phyloP scores from a whole-genome alignment of 1,284 basidiomycete genomes.

The Irpex sp. region DNA sequence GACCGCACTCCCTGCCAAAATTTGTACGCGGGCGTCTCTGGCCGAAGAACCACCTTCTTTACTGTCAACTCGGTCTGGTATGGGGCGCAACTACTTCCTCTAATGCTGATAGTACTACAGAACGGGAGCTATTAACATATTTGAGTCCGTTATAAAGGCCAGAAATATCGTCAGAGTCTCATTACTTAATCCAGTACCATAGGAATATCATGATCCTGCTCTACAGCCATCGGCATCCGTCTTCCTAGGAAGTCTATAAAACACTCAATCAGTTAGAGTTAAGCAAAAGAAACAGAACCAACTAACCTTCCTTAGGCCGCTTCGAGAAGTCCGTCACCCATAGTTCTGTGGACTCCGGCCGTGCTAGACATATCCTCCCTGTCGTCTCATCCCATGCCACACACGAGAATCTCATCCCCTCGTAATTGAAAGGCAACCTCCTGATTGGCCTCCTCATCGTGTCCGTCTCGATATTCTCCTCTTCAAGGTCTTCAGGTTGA shows the following conservation, averaged over 20 bases:
- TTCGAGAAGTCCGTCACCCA: slow-evolving; percentile 37
- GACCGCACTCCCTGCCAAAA: background rate
- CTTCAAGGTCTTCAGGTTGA: slow-evolving; percentile 7
- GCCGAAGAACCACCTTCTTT: too few relatives aligned
- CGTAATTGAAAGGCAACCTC: slow-evolving; percentile 7
- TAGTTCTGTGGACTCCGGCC: slow-evolving; percentile 24
- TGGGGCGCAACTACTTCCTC: too few relatives aligned
- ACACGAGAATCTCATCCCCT: slow-evolving; percentile 11
- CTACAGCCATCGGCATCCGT: slow-evolving; percentile 1
- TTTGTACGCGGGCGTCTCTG: background rate
- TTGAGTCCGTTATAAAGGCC: too few relatives aligned
- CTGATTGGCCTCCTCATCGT: slow-evolving; percentile 7
- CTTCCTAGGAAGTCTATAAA: slow-evolving; percentile 6
- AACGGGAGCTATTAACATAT: too few relatives aligned
- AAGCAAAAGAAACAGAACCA: background rate
- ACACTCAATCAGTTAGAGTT: background rate
- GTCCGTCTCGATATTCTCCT: slow-evolving; percentile 3
- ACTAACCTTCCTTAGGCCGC: slow-evolving; percentile 32
- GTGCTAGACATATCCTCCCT: slow-evolving; percentile 36
- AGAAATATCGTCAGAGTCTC: too few relatives aligned
- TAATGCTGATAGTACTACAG: too few relatives aligned
- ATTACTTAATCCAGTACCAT: background rate
- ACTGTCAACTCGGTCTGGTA: too few relatives aligned
- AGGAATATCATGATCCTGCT: slow-evolving; percentile 3
- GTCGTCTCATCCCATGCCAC: slow-evolving; percentile 43